A percentile compares a stretch with the other conserved stretches of the same genome.
These are phyloP conservation scores for Dothidotthia symphoricarpi DNA, from an alignment of 2,329 filamentous ascomycete species.

Conservation along the genomic window DNA sequence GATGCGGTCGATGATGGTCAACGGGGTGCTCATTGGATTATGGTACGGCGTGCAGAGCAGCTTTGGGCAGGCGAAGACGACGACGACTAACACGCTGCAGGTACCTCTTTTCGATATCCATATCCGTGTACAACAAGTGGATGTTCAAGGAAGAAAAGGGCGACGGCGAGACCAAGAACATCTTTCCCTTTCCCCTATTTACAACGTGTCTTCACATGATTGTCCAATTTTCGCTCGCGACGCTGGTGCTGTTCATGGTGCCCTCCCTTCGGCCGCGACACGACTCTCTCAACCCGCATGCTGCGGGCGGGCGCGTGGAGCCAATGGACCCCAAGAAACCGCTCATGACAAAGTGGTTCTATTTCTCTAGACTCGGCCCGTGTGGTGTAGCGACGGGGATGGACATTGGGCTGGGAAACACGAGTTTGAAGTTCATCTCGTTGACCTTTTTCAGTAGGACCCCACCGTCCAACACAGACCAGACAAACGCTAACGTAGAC, in stretches of 20 bases:
- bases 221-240: conserved; percentile 82
- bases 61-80: neutral
- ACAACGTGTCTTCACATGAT: conserved; percentile 92
- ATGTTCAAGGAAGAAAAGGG: conserved; percentile 72
- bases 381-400: conserved; percentile 91
- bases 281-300: conserved; percentile 41
- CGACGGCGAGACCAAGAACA: conserved; percentile 43
- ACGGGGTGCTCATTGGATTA: conserved; percentile 75
- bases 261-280: conserved; percentile 74
- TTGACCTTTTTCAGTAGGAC: conserved; percentile 81
- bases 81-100: conserved; percentile 26
- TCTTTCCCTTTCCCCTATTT: conserved; percentile 94
- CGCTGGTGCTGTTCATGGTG: conserved; percentile 74
- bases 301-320: conserved; percentile 28
- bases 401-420: conserved; percentile 95
- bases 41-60: conserved; percentile 58
- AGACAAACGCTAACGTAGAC: conserved; percentile 17
- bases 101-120: conserved; percentile 85
- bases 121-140: conserved; percentile 89
- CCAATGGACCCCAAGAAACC: conserved; percentile 49
- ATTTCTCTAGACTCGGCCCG: conserved; percentile 84
- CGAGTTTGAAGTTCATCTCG: conserved; percentile 91
- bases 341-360: conserved; percentile 85
- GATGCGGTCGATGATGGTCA: conserved; percentile 66
- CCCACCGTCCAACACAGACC: neutral